Evolutionary conservation across 805 yeast species (phyloP).

Genomic region (Lipomyces sp.): DNA sequence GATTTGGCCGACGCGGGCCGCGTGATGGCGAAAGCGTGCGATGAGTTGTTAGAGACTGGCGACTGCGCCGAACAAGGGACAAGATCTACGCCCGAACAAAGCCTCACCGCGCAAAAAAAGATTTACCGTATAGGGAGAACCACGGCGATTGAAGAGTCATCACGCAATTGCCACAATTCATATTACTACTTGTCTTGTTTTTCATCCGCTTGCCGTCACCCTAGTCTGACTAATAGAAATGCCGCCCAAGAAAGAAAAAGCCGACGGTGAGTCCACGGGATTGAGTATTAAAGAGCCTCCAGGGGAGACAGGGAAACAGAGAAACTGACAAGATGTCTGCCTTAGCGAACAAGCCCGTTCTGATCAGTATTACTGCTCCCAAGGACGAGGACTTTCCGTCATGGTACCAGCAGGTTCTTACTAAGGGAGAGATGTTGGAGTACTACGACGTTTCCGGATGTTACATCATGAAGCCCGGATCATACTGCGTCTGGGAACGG

Average conservation of each 20-base stretch:
- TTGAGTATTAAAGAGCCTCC: background rate
- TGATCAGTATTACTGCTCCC: slow-evolving; percentile 94
- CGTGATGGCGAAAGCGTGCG: too few species aligned
- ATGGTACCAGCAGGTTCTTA: slow-evolving; percentile 95
- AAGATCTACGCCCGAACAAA: too few species aligned
- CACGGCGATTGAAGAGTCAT: too few species aligned
- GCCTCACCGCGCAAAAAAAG: too few species aligned
- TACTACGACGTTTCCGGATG: slow-evolving; percentile 99
- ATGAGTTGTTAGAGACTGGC: too few species aligned
- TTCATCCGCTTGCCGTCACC: too few species aligned
- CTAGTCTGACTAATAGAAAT: too few species aligned
- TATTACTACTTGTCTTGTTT: too few species aligned
- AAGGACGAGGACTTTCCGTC: slow-evolving; percentile 88
- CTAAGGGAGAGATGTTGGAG: slow-evolving; percentile 97
- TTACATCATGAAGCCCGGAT: slow-evolving; percentile 94
- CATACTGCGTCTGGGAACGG: slow-evolving; percentile 90
- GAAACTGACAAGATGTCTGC: background rate
- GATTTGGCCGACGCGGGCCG: too few species aligned
- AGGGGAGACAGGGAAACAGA: background rate
- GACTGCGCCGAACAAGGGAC: too few species aligned
- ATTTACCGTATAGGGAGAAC: too few species aligned
- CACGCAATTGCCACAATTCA: too few species aligned
- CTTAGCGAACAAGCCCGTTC: slow-evolving; percentile 42
- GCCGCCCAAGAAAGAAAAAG: slow-evolving; percentile 20
- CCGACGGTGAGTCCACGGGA: slow-evolving; percentile 10